Base-by-base conservation (phyloP, 352 stramenopile genomes). In the Pythium periplocum region DNA sequence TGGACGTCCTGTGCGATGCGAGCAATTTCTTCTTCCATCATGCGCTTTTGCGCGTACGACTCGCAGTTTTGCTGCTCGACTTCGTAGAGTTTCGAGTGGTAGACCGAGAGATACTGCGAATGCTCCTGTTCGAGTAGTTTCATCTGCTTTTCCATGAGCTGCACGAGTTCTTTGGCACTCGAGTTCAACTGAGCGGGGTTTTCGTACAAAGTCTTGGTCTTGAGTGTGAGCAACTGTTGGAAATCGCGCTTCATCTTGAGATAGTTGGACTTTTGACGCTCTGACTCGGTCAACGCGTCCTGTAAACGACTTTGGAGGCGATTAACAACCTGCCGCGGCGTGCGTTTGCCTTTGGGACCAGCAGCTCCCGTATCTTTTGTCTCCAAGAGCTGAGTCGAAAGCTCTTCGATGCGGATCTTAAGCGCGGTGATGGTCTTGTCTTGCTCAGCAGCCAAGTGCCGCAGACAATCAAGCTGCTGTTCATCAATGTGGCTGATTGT, bases 41-140 rank as follows among this genome's bases (percentile, higher is more conserved):
- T 45, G 30, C 63, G 64, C 45, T 76, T 62, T 45, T 78, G 70
- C 26, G 68, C 73, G 40, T 75, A 83, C 35, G 69, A 76, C 42
- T 78, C 73, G 45, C 73, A 83, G 35, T 57, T 78, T 45, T 78
- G 64, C 59, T 83, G 70, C 62, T 83, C 73, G 37, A 62, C 66
- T 7, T 64, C 70, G 58, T 83, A 83, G 8, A 83, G 58, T 48
- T 83, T 62, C 17, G 50, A 58, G 46, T 83, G 75, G 60, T 78
- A 76, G 12, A 78, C 50, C 37, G 70, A 66, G 4, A 75, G 45
- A 11, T 73, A 58, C 30, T 63, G 42, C 42, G 59, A 53, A 39
- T 77, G 70, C 35, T 83, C 73, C n/a, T 44, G 33, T 32, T 76
- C 64, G 31, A 83, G 57, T 39, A 75, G 62, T n/a, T 53, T 17